These are phyloP conservation scores for Scutellaria baicalensis DNA, from an alignment of 257 asterid species.

Conservation along the genomic window DNA sequence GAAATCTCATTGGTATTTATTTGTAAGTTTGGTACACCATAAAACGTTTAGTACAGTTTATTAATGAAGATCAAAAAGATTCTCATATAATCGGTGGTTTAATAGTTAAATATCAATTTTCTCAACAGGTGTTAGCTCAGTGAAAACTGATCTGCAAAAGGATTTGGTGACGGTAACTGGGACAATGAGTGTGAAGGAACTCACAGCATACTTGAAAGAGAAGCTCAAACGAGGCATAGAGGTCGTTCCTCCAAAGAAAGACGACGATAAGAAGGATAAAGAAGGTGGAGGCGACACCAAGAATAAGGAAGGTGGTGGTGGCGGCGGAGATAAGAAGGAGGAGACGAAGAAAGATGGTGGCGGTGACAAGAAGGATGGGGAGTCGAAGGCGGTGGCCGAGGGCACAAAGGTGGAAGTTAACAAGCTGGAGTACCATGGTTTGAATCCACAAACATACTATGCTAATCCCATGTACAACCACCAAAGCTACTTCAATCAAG, in stretches of 20 bases:
- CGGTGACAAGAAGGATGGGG: conserved; percentile 18
- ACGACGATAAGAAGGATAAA: conserved; percentile 29
- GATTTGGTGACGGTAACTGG: conserved; percentile 74
- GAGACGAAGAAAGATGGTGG: conserved; percentile 13
- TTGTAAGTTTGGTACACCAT: no score
- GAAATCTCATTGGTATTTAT: no score
- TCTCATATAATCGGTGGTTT: neutral
- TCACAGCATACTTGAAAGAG: conserved; percentile 50
- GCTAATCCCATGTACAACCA: conserved; percentile 50
- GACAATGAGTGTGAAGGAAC: conserved; percentile 67
- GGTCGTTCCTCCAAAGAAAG: conserved; percentile 60
- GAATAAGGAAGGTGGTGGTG: conserved; percentile 7
- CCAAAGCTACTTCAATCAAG: conserved; percentile 46
- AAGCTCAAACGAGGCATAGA: conserved; percentile 54
- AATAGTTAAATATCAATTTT: neutral
- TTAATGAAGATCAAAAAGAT: neutral
- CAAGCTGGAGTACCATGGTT: conserved; percentile 46
- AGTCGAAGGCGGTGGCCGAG: conserved; percentile 6
- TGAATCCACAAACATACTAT: conserved; percentile 37
- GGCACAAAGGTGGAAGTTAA: conserved; percentile 43
- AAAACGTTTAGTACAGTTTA: no score
- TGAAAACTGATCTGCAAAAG: conserved; percentile 41
- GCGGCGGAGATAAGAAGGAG: conserved; percentile 23
- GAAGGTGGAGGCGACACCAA: conserved; percentile 13
- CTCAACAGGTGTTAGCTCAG: conserved; percentile 55